These are phyloP conservation scores for Penicillium sclerotigenum DNA, from an alignment of 2,329 filamentous ascomycete species.

Conservation along the genomic window DNA sequence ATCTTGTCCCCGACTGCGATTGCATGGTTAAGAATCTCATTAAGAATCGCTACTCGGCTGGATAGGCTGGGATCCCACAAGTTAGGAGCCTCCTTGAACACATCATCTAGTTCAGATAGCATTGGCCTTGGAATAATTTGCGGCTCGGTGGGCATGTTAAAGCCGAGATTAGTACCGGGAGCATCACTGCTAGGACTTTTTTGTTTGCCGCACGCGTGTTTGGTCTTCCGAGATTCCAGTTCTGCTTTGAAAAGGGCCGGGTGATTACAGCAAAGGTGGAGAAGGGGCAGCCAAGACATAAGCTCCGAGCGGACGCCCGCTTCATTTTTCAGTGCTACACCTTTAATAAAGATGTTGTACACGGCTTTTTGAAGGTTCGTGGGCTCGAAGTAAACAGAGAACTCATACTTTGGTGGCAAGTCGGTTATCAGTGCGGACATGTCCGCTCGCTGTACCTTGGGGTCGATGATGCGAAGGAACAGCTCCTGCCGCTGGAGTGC, in stretches of 20 bases:
- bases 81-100: constrained; percentile 33
- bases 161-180: no score
- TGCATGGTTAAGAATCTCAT: constrained; percentile 66
- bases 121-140: not conserved
- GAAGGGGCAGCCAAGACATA: constrained; percentile 54
- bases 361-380: constrained; percentile 61
- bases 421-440: constrained; percentile 64
- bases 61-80: constrained; percentile 55
- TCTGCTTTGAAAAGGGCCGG: constrained; percentile 53
- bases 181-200: not conserved
- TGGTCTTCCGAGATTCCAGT: constrained; percentile 30
- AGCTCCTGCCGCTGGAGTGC: constrained; percentile 66
- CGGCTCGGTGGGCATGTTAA: constrained; percentile 5
- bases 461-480: constrained; percentile 67
- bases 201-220: not conserved
- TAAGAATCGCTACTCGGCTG: constrained; percentile 65
- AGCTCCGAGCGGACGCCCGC: constrained; percentile 44
- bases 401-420: constrained; percentile 75
- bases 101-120: constrained; percentile 31
- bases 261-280: constrained; percentile 59
- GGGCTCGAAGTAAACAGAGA: constrained; percentile 71
- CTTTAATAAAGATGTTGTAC: constrained; percentile 57
- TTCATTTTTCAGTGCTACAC: constrained; percentile 32
- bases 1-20: constrained; percentile 65
- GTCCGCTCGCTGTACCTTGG: constrained; percentile 74